phyloP scores from a whole-genome alignment of 129 eudicot genomes.

The Helianthus annuus region DNA sequence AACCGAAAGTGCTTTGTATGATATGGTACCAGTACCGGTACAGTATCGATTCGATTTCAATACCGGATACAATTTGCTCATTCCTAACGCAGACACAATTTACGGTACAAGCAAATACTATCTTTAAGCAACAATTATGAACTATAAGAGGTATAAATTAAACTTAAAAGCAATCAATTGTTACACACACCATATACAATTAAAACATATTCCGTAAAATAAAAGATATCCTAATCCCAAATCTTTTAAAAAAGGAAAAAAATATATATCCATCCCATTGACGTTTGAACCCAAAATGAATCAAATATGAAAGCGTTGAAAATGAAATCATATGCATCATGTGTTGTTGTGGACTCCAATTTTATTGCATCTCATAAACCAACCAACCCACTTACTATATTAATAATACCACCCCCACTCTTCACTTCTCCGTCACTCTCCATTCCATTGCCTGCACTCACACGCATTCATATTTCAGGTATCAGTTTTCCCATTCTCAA shows the following conservation, averaged over 20 bases:
- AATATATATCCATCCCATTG: not conserved
- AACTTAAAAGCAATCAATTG: not conserved
- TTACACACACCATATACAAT: not conserved
- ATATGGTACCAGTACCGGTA: no score
- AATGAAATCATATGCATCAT: constrained; percentile 13
- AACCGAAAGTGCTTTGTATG: no score
- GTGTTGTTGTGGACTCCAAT: constrained; percentile 38
- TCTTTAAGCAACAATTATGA: not conserved
- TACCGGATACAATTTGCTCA: no score
- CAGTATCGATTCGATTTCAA: no score
- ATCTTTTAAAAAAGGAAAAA: not conserved
- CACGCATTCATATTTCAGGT: constrained; percentile 31
- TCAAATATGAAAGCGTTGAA: constrained; percentile 18
- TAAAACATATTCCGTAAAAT: not conserved
- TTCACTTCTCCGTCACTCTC: constrained; percentile 39
- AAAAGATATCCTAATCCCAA: not conserved
- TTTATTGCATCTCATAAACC: constrained; percentile 18
- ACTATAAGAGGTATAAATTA: not conserved
- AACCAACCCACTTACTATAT: constrained; percentile 6
- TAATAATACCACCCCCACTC: constrained; percentile 33
- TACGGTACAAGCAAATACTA: not conserved
- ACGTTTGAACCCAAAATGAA: constrained; percentile 19
- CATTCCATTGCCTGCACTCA: not conserved
- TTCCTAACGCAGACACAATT: no score
- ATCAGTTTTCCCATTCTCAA: not conserved